A percentile compares a stretch with the other conserved stretches of the same genome.
phyloP scores from a whole-genome alignment of 2,329 filamentous ascomycete species.

The Diaporthe sp. region DNA sequence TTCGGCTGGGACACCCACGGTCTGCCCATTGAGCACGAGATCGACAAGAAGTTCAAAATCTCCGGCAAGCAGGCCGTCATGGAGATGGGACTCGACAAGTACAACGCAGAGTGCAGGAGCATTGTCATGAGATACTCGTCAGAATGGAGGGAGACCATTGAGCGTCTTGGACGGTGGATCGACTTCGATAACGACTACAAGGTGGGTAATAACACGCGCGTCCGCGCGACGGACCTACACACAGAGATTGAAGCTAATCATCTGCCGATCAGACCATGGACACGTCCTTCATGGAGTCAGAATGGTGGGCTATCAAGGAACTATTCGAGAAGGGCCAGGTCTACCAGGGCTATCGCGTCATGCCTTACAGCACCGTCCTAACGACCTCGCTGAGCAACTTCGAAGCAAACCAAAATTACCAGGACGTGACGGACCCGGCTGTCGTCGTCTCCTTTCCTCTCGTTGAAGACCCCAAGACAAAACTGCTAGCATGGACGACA shows the following conservation, averaged over 20 bases:
- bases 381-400: constrained; percentile 94
- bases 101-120: constrained; percentile 91
- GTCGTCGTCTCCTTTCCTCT: constrained; percentile 91
- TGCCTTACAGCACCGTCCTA: constrained; percentile 94
- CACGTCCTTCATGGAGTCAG: constrained; percentile 92
- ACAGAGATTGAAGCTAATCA: constrained; percentile 40
- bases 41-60: constrained; percentile 95
- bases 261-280: constrained; percentile 81
- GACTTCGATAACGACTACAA: constrained; percentile 99
- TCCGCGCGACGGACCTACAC: not conserved
- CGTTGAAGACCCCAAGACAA: constrained; percentile 80
- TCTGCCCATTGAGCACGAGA: constrained; percentile 95
- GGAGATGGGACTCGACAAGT: constrained; percentile 87
- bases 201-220: constrained; percentile 46
- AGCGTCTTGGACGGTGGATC: constrained; percentile 93
- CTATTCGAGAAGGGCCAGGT: constrained; percentile 91
- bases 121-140: constrained; percentile 93
- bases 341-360: constrained; percentile 91
- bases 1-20: constrained; percentile 98
- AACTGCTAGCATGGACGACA: constrained; percentile 88
- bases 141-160: constrained; percentile 91
- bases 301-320: constrained; percentile 98
- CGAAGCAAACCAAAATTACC: constrained; percentile 95
- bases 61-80: constrained; percentile 84
- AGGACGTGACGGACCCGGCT: constrained; percentile 91